Percentiles rank a stretch among this genome's conserved stretches.
phyloP scores from a whole-genome alignment of 306 rosid genomes.

The Clitoria ternatea region DNA sequence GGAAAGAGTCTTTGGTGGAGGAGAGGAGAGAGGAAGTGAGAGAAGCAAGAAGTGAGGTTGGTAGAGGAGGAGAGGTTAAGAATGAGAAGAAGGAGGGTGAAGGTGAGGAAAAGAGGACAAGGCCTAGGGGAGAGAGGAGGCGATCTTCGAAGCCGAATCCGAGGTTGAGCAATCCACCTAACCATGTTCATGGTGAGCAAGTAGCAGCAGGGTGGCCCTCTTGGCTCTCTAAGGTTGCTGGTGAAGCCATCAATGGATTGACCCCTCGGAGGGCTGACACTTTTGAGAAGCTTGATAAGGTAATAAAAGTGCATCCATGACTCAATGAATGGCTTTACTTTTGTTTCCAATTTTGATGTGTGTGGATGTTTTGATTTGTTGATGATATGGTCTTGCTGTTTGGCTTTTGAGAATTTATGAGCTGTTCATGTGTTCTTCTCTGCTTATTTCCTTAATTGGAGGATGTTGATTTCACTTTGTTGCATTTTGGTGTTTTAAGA shows the following conservation, averaged over 20 bases:
- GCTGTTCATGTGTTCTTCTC: neutral
- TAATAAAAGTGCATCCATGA: slow-evolving; percentile 5
- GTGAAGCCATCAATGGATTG: slow-evolving; percentile 95
- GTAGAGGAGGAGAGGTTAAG: slow-evolving; percentile 40
- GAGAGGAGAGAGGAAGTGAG: slow-evolving; percentile 40
- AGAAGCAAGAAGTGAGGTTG: slow-evolving; percentile 35
- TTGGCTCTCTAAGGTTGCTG: slow-evolving; percentile 97
- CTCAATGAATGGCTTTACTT: neutral
- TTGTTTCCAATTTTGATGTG: slow-evolving; percentile 8
- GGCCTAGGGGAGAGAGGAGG: slow-evolving; percentile 58
- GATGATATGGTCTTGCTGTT: slow-evolving; percentile 7
- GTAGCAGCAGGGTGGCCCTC: slow-evolving; percentile 99
- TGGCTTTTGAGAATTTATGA: slow-evolving; percentile 20
- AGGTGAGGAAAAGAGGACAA: slow-evolving; percentile 48
- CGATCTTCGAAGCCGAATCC: slow-evolving; percentile 87
- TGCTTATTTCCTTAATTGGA: slow-evolving; percentile 18
- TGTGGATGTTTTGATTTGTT: slow-evolving; percentile 9
- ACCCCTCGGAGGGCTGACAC: slow-evolving; percentile 88
- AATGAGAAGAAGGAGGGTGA: slow-evolving; percentile 51
- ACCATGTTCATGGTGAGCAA: slow-evolving; percentile 88
- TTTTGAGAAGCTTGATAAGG: slow-evolving; percentile 94
- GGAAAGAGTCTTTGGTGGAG: slow-evolving; percentile 44
- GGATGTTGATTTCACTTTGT: slow-evolving; percentile 16
- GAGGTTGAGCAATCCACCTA: slow-evolving; percentile 77
- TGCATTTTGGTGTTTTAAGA: slow-evolving; percentile 22